phyloP scores from a whole-genome alignment of 2,329 filamentous ascomycete genomes.

The Venturia pyrina region DNA sequence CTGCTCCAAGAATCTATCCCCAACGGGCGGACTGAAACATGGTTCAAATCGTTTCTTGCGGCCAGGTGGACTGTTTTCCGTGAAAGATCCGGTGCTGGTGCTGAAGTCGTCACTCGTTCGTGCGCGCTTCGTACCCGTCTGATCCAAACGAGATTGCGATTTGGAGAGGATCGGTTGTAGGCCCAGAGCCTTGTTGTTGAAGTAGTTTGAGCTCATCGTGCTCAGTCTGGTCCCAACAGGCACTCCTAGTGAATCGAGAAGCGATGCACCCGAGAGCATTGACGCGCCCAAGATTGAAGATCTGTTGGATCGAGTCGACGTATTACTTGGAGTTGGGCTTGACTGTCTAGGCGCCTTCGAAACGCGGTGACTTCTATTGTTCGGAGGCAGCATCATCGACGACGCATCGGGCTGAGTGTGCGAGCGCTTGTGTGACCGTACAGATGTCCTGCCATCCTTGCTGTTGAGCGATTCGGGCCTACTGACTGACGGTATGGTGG shows the following conservation, averaged over 20 bases:
- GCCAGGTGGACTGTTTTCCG: not conserved
- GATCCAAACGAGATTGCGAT: not conserved
- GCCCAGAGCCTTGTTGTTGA: conserved; percentile 9
- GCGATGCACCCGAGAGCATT: conserved; percentile 3
- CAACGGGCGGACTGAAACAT: not conserved
- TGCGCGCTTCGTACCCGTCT: conserved; percentile 1
- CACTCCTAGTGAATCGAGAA: not conserved
- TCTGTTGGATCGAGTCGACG: not conserved
- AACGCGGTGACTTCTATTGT: not conserved
- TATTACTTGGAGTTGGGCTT: not conserved
- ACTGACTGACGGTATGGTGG: not conserved
- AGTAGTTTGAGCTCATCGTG: conserved; percentile 8
- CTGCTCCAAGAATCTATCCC: not conserved
- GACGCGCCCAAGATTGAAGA: not conserved
- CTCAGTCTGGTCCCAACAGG: conserved; percentile 1
- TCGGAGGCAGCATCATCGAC: not conserved
- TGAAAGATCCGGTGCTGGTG: not conserved
- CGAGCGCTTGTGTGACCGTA: conserved; percentile 6
- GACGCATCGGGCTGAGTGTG: conserved; percentile 1
- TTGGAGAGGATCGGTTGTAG: not conserved
- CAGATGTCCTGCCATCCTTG: not conserved
- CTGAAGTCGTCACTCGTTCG: not conserved
- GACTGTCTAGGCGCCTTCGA: not conserved
- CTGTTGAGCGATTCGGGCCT: not conserved
- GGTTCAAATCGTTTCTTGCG: conserved; percentile 6